Base-by-base conservation (phyloP, 148 eudicot genomes). In the Vaccinium corymbosum region DNA sequence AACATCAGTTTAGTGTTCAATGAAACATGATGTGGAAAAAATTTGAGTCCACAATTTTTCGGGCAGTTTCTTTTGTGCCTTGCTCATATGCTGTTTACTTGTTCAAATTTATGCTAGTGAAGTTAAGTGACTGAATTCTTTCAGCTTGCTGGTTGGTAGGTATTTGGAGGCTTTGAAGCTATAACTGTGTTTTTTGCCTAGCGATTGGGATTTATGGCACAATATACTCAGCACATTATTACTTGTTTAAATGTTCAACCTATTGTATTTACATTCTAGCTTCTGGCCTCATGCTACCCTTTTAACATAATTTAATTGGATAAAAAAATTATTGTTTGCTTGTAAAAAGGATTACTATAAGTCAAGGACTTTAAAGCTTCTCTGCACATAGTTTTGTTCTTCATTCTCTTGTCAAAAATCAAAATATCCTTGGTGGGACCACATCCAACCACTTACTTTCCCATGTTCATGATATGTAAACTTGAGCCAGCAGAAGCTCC, bases 171-270 rank as follows among this genome's bases (percentile, higher is more conserved):
- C 17, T 56, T 70, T 75, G 62, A 7, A 14, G 55, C 49, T 75
- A 51, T 77, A 12, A 17, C 6, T 78, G 4, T 25, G 19, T 76
- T 83, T 8, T 9, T 8, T 9, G 46, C 29, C 13, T 0, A 1
- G 52, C 74, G 72, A 83, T 83, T 56, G 42, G 48, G 15, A 76
- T 76, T 59, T 83, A 29, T 46, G 0, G 50, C 61, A 9, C 81
- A 79, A 83, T 48, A 62, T 12, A 22, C 46, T 78, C 19, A 66
- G 72, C 72, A 66, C 38, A 66, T 66, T 10, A 66, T 66, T 25
- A 66, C 15, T 25, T 25, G 68, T 38, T 12, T 6, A 66, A 13
- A 52, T 25, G 22, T 11, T 76, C 20, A 25, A 19, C 70, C 10
- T 17, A 9, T 52, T 81, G 64, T 66, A n/a, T 62, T 46, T 51